Conservation (phyloP, 2,329 filamentous ascomycete species). For the Alternaria infectoria region DNA sequence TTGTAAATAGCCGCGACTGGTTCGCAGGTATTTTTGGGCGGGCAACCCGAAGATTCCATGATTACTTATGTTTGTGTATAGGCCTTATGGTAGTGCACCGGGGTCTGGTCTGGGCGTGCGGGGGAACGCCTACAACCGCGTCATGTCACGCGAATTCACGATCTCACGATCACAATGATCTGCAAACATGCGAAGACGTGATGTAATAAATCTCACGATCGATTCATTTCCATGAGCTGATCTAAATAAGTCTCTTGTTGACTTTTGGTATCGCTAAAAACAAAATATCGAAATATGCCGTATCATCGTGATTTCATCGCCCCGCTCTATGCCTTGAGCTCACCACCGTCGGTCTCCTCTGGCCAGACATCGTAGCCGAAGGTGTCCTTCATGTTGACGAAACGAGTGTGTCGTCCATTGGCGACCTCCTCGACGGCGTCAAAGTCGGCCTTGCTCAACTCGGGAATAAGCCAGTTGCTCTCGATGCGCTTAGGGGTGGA, state of each 20-base stretch:
- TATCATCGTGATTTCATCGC: not conserved
- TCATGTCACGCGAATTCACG: not conserved
- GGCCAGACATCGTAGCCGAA: slow-evolving; percentile 73
- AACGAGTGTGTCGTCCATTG: slow-evolving; percentile 69
- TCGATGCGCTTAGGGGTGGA: slow-evolving; percentile 49
- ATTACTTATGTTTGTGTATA: not conserved
- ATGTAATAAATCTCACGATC: not conserved
- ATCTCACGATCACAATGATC: not conserved
- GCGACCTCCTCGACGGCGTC: slow-evolving; percentile 68
- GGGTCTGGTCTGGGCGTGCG: slow-evolving; percentile 1
- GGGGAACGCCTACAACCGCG: not conserved
- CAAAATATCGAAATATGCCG: slow-evolving; percentile 9
- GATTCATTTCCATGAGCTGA: slow-evolving; percentile 12
- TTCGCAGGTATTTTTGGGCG: not conserved
- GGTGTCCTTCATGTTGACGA: slow-evolving; percentile 83
- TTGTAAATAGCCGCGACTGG: not conserved
- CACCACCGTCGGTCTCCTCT: slow-evolving; percentile 44
- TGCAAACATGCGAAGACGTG: not conserved
- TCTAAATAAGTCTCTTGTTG: slow-evolving; percentile 19
- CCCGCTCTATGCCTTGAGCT: slow-evolving; percentile 30
- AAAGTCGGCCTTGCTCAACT: slow-evolving; percentile 62
- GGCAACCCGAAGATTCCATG: not conserved
- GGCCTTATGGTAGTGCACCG: slow-evolving; percentile 8
- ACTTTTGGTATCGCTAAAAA: slow-evolving; percentile 35
- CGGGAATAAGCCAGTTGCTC: slow-evolving; percentile 70